Percentiles rank a stretch among this genome's conserved stretches.
These are phyloP conservation scores for Ustilaginoidea virens DNA, from an alignment of 2,329 filamentous ascomycete species.

Conservation along the genomic window DNA sequence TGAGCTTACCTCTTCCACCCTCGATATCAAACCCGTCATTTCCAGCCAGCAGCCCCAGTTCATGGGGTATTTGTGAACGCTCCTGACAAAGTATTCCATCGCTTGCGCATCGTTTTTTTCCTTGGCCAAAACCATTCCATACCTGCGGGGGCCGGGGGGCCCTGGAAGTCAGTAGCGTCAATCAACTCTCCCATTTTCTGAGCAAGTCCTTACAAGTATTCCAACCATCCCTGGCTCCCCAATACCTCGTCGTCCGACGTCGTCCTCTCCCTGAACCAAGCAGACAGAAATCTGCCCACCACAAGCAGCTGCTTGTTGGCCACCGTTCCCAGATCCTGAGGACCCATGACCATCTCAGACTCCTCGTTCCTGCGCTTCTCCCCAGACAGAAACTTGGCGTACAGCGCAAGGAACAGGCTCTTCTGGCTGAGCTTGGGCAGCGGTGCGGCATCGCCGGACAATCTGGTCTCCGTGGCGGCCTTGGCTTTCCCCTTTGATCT, in stretches of 20 bases:
- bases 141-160: constrained; percentile 26
- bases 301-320: constrained; percentile 71
- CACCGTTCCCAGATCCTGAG: constrained; percentile 72
- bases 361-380: constrained; percentile 96
- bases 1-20: constrained; percentile 57
- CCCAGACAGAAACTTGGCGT: constrained; percentile 82
- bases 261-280: constrained; percentile 59
- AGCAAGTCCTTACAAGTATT: constrained; percentile 45
- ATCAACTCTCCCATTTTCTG: not conserved
- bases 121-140: constrained; percentile 79
- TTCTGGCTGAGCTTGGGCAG: constrained; percentile 65
- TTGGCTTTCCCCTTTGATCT: constrained; percentile 43
- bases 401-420: constrained; percentile 79
- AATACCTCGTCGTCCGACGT: constrained; percentile 39
- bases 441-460: constrained; percentile 10
- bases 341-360: constrained; percentile 91
- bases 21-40: constrained; percentile 63
- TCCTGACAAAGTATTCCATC: constrained; percentile 72
- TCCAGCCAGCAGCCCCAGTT: constrained; percentile 98
- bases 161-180: not conserved
- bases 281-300: constrained; percentile 60
- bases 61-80: constrained; percentile 79
- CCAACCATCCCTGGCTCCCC: constrained; percentile 78
- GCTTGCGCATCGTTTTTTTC: constrained; percentile 81
- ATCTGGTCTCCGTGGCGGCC: constrained; percentile 9